A percentile compares a stretch with the other conserved stretches of the same genome.
phyloP scores from a whole-genome alignment of 352 stramenopile species.

The Globisporangium parvum region DNA sequence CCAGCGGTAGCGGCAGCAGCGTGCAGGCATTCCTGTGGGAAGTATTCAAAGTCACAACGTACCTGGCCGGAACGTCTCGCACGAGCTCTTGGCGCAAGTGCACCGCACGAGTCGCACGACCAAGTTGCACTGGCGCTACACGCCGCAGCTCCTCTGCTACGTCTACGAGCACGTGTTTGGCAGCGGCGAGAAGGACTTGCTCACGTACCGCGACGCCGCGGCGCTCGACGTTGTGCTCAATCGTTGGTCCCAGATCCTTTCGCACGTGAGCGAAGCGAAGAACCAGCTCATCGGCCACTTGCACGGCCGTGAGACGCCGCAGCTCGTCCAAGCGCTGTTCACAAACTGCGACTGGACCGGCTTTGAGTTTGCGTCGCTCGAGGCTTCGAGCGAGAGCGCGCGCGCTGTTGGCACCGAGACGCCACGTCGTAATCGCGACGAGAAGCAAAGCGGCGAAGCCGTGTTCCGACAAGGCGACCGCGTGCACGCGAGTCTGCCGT shows the following conservation, averaged over 20 bases:
- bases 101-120: slow-evolving; percentile 31
- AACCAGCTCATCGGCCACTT: slow-evolving; percentile 50
- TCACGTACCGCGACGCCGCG: slow-evolving; percentile 39
- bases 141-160: slow-evolving; percentile 53
- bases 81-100: slow-evolving; percentile 42
- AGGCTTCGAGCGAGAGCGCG: neutral
- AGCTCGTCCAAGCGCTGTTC: slow-evolving; percentile 47
- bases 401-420: neutral
- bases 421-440: too few relatives aligned
- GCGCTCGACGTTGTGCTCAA: slow-evolving; percentile 43
- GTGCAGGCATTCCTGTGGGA: slow-evolving; percentile 49
- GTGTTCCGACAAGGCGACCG: slow-evolving; percentile 20
- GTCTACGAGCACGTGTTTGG: slow-evolving; percentile 47
- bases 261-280: slow-evolving; percentile 49
- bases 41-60: slow-evolving; percentile 36
- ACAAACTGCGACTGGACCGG: slow-evolving; percentile 64
- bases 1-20: slow-evolving; percentile 11
- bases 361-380: slow-evolving; percentile 32
- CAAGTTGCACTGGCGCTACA: slow-evolving; percentile 60
- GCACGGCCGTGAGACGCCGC: slow-evolving; percentile 51
- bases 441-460: slow-evolving; percentile 5
- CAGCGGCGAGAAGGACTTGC: slow-evolving; percentile 42
- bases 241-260: slow-evolving; percentile 47
- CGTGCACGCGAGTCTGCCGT: slow-evolving; percentile 27
- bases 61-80: slow-evolving; percentile 24